Conservation (phyloP, 148 eudicot genomes). For the Chenopodium suecicum region DNA sequence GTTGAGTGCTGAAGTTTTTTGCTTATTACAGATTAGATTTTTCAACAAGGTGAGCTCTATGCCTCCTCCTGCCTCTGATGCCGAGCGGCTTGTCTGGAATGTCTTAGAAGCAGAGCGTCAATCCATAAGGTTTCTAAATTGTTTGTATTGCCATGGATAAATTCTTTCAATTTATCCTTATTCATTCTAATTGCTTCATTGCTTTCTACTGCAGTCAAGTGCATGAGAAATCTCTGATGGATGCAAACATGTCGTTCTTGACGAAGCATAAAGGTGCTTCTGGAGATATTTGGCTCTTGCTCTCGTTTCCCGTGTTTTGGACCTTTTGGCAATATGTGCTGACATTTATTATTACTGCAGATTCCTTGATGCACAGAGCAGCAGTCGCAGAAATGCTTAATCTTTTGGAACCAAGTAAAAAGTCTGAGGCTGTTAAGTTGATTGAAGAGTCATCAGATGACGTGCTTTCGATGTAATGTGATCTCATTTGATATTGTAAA, state of each 20-base stretch:
- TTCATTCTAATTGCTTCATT: constrained; percentile 2
- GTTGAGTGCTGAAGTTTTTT: constrained; percentile 14
- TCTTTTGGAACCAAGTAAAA: constrained; percentile 73
- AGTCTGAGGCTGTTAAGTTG: constrained; percentile 64
- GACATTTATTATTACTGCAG: constrained; percentile 38
- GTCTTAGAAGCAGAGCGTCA: constrained; percentile 86
- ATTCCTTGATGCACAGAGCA: constrained; percentile 88
- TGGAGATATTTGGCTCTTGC: constrained; percentile 4
- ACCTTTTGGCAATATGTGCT: background rate
- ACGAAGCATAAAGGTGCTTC: constrained; percentile 72
- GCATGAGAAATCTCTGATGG: constrained; percentile 65
- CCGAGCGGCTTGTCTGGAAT: constrained; percentile 72
- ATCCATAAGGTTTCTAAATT: constrained; percentile 58
- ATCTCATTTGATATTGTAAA: background rate
- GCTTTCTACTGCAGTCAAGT: constrained; percentile 53
- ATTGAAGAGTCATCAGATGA: constrained; percentile 69
- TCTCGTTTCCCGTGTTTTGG: background rate
- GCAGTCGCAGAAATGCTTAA: constrained; percentile 87
- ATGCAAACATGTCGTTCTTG: constrained; percentile 72
- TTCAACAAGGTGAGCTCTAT: constrained; percentile 71
- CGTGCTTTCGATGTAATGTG: constrained; percentile 47
- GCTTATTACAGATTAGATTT: constrained; percentile 63
- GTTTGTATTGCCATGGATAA: background rate
- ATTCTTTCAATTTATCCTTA: background rate
- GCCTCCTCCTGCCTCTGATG: constrained; percentile 73